Conservation (phyloP, 768 basidiomycete genomes). For the Sistotremastrum suecicum region DNA sequence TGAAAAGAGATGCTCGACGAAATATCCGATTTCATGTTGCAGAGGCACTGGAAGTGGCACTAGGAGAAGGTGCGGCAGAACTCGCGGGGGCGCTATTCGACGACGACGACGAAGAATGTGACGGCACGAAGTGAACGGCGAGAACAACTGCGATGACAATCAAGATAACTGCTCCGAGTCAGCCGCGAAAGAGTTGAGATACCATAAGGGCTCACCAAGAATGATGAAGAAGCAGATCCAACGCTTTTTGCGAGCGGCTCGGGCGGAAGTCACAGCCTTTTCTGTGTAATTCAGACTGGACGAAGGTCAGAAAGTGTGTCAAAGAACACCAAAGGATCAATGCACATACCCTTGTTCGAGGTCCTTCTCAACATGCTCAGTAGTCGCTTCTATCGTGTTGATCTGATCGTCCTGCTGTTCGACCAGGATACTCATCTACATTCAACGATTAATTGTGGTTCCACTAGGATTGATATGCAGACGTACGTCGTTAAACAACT, state of each 20-base stretch:
- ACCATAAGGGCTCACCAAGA: slow-evolving; percentile 14
- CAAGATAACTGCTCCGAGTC: no score
- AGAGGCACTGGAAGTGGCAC: no score
- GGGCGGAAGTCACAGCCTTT: slow-evolving; percentile 76
- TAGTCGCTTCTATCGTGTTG: slow-evolving; percentile 45
- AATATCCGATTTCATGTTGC: no score
- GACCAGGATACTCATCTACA: slow-evolving; percentile 64
- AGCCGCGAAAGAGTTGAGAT: no score
- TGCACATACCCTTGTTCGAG: slow-evolving; percentile 52
- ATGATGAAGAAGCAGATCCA: slow-evolving; percentile 89
- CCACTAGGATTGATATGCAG: neutral
- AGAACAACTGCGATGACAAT: no score
- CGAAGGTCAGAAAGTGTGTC: neutral
- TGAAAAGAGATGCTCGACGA: no score
- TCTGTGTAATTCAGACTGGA: slow-evolving; percentile 67
- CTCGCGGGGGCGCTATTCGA: no score
- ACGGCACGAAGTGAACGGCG: no score
- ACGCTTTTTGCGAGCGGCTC: slow-evolving; percentile 84
- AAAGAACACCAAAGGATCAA: no score
- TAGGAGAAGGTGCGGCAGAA: no score
- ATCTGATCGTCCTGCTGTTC: slow-evolving; percentile 72
- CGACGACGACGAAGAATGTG: no score
- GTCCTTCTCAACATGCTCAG: slow-evolving; percentile 48
- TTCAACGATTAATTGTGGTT: no score
- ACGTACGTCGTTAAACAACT: slow-evolving; percentile 71